A percentile compares a stretch with the other conserved stretches of the same genome.
phyloP scores from a whole-genome alignment of 345 rosid species.

The Lepidium didymum region DNA sequence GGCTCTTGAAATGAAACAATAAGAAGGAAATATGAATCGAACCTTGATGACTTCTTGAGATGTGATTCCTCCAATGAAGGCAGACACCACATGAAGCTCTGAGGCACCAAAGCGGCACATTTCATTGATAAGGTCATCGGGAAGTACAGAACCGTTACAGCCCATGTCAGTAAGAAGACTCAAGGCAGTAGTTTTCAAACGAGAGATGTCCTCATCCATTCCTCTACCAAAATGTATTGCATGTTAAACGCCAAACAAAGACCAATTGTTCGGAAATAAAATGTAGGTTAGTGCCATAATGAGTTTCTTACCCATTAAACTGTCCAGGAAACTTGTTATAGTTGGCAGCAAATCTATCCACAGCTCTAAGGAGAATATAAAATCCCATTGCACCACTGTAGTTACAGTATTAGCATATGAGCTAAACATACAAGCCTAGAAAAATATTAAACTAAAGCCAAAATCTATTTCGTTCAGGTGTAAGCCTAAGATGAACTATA shows the following conservation, averaged over 20 bases:
- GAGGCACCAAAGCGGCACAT: constrained; percentile 97
- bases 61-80: constrained; percentile 86
- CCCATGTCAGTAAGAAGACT: constrained; percentile 71
- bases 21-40: not conserved
- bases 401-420: constrained; percentile 2
- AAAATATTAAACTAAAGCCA: not conserved
- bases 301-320: constrained; percentile 71
- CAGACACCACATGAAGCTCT: constrained; percentile 92
- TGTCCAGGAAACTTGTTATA: constrained; percentile 90
- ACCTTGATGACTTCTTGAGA: constrained; percentile 98
- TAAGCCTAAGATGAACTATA: not conserved
- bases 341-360: constrained; percentile 77
- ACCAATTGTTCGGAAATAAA: not conserved
- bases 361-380: constrained; percentile 86
- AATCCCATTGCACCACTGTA: constrained; percentile 71
- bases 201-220: constrained; percentile 88
- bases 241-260: not conserved
- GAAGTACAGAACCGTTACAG: constrained; percentile 70
- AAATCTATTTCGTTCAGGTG: not conserved
- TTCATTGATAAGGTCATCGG: constrained; percentile 89
- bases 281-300: not conserved
- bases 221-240: constrained; percentile 34
- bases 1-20: not conserved
- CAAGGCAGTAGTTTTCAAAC: constrained; percentile 62
- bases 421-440: constrained; percentile 3